Percentiles rank a stretch among this genome's conserved stretches.
Evolutionary conservation across 1,139 yeast genomes (phyloP).

Genomic region (Taiozyma sp.): DNA sequence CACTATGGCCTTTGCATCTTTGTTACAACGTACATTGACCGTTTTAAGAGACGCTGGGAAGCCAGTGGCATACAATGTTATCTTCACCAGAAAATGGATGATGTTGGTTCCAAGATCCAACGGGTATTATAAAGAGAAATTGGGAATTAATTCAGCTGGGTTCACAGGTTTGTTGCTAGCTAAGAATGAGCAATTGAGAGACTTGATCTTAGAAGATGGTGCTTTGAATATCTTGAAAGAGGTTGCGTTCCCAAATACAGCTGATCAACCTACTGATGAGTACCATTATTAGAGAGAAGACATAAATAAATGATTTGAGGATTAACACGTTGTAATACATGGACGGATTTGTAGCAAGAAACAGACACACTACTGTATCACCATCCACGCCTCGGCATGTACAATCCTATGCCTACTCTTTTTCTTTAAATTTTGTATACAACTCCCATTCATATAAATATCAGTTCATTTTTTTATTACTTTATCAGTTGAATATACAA

Average conservation of each 20-base stretch:
- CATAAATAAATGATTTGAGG: background rate
- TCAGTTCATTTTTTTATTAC: background rate
- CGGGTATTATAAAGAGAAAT: slow-evolving; percentile 30
- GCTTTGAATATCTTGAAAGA: slow-evolving; percentile 44
- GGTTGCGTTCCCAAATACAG: slow-evolving; percentile 62
- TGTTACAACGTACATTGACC: slow-evolving; percentile 67
- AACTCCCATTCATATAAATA: background rate
- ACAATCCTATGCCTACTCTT: no score
- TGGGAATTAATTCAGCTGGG: slow-evolving; percentile 79
- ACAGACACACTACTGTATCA: no score
- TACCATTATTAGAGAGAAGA: slow-evolving; percentile 31
- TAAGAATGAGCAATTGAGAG: slow-evolving; percentile 51
- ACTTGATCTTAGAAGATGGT: slow-evolving; percentile 37
- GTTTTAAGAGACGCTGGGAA: slow-evolving; percentile 48
- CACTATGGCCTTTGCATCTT: slow-evolving; percentile 59
- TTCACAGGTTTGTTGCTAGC: slow-evolving; percentile 73
- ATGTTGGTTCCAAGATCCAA: slow-evolving; percentile 76
- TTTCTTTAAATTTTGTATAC: no score
- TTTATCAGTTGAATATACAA: background rate
- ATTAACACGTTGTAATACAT: background rate
- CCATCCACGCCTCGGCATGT: no score
- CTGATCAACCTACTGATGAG: slow-evolving; percentile 36
- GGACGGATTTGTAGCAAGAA: no score
- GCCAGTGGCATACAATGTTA: slow-evolving; percentile 65
- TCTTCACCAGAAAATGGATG: slow-evolving; percentile 78